phyloP scores from a whole-genome alignment of 2,329 filamentous ascomycete species.

The Epichloe aotearoae region DNA sequence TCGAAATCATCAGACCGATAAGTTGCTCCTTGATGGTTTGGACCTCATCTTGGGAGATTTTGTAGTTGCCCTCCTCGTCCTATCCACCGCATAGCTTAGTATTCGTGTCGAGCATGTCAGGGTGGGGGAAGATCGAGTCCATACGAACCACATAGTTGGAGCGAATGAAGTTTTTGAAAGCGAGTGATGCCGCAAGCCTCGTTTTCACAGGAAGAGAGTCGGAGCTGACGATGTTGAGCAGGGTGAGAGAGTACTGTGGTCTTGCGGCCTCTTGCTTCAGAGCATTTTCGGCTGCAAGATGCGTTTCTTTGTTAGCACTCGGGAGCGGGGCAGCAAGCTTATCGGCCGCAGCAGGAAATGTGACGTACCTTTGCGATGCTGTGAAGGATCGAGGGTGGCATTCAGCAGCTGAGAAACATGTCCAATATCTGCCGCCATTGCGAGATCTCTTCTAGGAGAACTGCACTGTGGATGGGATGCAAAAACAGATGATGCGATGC shows the following conservation, averaged over 20 bases:
- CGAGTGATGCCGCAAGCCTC: constrained; percentile 75
- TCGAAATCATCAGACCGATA: constrained; percentile 91
- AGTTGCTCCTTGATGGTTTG: constrained; percentile 85
- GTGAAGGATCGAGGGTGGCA: constrained; percentile 74
- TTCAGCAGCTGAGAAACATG: constrained; percentile 71
- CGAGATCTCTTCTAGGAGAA: constrained; percentile 15
- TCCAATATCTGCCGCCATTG: constrained; percentile 44
- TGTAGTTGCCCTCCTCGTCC: constrained; percentile 91
- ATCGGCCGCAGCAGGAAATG: constrained; percentile 8
- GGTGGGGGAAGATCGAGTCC: neutral
- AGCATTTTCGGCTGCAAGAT: constrained; percentile 58
- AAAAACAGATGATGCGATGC: neutral
- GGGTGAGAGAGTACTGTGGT: constrained; percentile 72
- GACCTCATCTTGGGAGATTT: constrained; percentile 72
- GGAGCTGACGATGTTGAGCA: constrained; percentile 82
- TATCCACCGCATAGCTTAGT: constrained; percentile 19
- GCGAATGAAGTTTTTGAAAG: constrained; percentile 98
- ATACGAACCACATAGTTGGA: constrained; percentile 70
- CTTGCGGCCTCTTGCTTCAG: constrained; percentile 70
- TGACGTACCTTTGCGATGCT: constrained; percentile 74
- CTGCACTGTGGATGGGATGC: constrained; percentile 8
- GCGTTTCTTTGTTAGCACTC: constrained; percentile 23
- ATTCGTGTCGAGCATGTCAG: constrained; percentile 2
- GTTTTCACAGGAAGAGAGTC: constrained; percentile 60
- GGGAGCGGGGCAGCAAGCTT: constrained; percentile 13